phyloP scores from a whole-genome alignment of 495 filamentous ascomycete species.

The Lichina pygmaea region DNA sequence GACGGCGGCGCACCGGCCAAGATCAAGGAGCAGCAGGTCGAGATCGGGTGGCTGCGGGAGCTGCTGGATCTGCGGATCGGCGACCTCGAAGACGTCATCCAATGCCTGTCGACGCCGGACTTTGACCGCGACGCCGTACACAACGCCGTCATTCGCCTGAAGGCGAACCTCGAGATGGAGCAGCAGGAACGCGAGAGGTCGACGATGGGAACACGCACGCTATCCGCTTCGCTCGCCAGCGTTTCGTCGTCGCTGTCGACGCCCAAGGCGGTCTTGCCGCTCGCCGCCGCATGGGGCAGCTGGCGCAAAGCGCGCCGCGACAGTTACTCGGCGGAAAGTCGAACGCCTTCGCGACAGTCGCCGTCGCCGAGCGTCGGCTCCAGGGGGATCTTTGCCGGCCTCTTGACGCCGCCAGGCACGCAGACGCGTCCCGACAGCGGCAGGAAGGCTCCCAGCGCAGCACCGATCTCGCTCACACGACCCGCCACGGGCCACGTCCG shows the following conservation, averaged over 20 bases:
- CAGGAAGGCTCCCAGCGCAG: background rate
- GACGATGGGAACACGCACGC: slow-evolving; percentile 16
- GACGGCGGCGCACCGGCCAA: slow-evolving; percentile 52
- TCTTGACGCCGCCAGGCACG: slow-evolving; percentile 59
- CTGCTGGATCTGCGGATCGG: slow-evolving; percentile 71
- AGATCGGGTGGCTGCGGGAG: slow-evolving; percentile 86
- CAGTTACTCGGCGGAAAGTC: background rate
- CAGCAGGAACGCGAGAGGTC: slow-evolving; percentile 63
- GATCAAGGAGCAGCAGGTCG: slow-evolving; percentile 70
- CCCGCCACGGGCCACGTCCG: background rate
- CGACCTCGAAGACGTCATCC: slow-evolving; percentile 78
- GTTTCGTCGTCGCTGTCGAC: slow-evolving; percentile 42
- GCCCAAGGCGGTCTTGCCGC: slow-evolving; percentile 43
- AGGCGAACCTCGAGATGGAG: slow-evolving; percentile 91
- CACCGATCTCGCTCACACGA: background rate
- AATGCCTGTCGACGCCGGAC: slow-evolving; percentile 39
- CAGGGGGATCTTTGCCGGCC: slow-evolving; percentile 35
- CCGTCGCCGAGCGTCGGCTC: slow-evolving; percentile 8
- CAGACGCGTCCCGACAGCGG: slow-evolving; percentile 17
- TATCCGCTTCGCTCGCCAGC: slow-evolving; percentile 23
- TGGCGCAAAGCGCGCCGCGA: slow-evolving; percentile 29
- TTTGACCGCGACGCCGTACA: slow-evolving; percentile 53
- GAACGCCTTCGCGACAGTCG: slow-evolving; percentile 31
- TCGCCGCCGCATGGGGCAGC: slow-evolving; percentile 68
- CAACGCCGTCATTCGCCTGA: slow-evolving; percentile 76